A percentile compares a stretch with the other conserved stretches of the same genome.
These are phyloP conservation scores for Penicillium chermesinum DNA, from an alignment of 495 filamentous ascomycete species.

Conservation along the genomic window DNA sequence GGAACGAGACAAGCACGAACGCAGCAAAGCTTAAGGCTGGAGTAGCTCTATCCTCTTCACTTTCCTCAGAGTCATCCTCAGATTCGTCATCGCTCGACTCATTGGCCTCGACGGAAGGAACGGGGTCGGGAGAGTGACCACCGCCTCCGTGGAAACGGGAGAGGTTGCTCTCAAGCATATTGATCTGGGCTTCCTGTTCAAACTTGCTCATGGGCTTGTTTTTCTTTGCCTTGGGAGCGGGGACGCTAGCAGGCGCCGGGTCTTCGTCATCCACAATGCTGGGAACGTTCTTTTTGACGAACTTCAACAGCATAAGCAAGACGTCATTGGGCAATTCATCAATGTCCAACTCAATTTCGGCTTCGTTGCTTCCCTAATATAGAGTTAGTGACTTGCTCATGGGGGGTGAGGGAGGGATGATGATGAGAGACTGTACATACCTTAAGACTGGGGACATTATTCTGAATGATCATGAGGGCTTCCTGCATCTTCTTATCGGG, in stretches of 20 bases:
- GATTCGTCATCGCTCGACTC: conserved; percentile 48
- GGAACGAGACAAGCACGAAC: conserved; percentile 1
- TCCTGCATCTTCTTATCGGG: conserved; percentile 66
- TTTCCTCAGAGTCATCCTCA: conserved; percentile 49
- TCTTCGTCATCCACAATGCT: conserved; percentile 46
- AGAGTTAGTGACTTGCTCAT: no score
- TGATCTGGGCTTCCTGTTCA: conserved; percentile 87
- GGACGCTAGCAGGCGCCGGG: conserved; percentile 37
- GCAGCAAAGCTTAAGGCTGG: background rate
- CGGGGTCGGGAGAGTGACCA: conserved; percentile 36
- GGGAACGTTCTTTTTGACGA: conserved; percentile 65
- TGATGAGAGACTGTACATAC: no score
- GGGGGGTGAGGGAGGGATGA: no score
- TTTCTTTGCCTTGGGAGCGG: conserved; percentile 75
- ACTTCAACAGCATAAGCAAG: conserved; percentile 67
- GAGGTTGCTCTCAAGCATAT: conserved; percentile 60
- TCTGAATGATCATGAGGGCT: conserved; percentile 86
- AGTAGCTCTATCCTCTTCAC: conserved; percentile 47
- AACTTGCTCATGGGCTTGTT: conserved; percentile 97
- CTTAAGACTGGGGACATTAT: conserved; percentile 73
- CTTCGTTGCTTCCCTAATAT: conserved; percentile 61
- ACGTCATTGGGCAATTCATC: conserved; percentile 73
- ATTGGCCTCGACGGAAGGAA: conserved; percentile 42
- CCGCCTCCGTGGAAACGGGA: conserved; percentile 44
- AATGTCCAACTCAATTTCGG: conserved; percentile 88